These are phyloP conservation scores for Epichloe hybrida DNA, from an alignment of 2,329 filamentous ascomycete genomes.

Conservation along the genomic window DNA sequence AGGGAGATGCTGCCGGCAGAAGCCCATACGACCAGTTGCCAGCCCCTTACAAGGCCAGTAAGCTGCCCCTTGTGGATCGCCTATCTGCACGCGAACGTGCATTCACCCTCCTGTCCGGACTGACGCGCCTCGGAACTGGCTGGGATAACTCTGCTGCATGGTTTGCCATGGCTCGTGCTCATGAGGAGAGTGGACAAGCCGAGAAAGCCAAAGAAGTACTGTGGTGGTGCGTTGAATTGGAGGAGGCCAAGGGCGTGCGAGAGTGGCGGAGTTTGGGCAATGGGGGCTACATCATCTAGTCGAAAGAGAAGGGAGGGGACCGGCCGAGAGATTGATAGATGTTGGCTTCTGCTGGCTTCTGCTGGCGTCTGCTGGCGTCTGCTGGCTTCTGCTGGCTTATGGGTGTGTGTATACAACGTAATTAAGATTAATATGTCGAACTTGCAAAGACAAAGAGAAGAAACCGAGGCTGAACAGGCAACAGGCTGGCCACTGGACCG, in stretches of 20 bases:
- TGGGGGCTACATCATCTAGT: conserved; percentile 46
- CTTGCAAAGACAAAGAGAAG: no score
- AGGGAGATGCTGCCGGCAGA: conserved; percentile 12
- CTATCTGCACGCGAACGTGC: conserved; percentile 85
- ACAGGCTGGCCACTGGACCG: no score
- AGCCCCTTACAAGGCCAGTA: conserved; percentile 41
- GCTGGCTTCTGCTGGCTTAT: no score
- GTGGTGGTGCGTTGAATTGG: conserved; percentile 96
- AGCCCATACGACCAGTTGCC: conserved; percentile 27
- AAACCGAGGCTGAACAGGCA: no score
- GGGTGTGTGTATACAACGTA: background rate
- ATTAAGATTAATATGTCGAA: background rate
- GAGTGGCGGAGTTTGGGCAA: conserved; percentile 60
- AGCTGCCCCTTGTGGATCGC: conserved; percentile 61
- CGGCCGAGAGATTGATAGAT: background rate
- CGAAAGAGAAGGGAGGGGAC: background rate
- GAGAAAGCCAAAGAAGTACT: conserved; percentile 85
- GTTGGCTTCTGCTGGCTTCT: background rate
- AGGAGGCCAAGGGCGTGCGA: conserved; percentile 69
- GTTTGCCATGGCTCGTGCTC: conserved; percentile 74
- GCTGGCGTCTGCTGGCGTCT: background rate
- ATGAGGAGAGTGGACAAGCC: conserved; percentile 73
- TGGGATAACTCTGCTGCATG: conserved; percentile 94
- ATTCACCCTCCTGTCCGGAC: conserved; percentile 63
- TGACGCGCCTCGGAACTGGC: conserved; percentile 73